phyloP scores from a whole-genome alignment of 345 rosid genomes.

The Populus simonii region DNA sequence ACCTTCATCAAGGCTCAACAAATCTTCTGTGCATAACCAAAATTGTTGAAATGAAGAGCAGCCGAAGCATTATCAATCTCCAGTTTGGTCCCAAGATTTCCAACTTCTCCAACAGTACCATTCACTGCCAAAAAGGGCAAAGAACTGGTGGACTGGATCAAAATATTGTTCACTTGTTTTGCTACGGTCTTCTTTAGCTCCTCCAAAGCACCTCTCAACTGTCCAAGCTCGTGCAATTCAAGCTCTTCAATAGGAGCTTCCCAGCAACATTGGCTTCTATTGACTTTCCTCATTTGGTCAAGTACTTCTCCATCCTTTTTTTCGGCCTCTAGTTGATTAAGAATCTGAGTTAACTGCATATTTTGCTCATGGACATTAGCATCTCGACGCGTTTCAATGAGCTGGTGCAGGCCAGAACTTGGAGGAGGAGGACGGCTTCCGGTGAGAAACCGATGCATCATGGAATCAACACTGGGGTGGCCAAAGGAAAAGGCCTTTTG shows the following conservation, averaged over 20 bases:
- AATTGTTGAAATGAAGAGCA: background rate
- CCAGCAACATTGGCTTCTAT: conserved; percentile 30
- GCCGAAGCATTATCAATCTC: background rate
- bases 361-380: conserved; percentile 30
- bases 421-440: conserved; percentile 6
- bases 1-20: background rate
- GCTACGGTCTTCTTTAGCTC: conserved; percentile 27
- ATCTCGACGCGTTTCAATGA: conserved; percentile 34
- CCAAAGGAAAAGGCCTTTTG: conserved; percentile 58
- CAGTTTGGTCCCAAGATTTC: background rate
- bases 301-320: conserved; percentile 28
- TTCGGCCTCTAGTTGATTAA: conserved; percentile 28
- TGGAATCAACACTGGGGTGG: conserved; percentile 43
- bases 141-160: background rate
- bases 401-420: background rate
- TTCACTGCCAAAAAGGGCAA: background rate
- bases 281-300: conserved; percentile 10
- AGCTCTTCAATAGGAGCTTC: conserved; percentile 26
- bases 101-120: background rate
- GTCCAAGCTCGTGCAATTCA: conserved; percentile 16
- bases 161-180: conserved; percentile 10
- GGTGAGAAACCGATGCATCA: conserved; percentile 32
- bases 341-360: conserved; percentile 15
- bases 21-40: background rate
- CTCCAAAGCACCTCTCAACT: conserved; percentile 25